Base-by-base conservation (phyloP, 2,329 filamentous ascomycete species). In the Pestalotiopsis sp. region DNA sequence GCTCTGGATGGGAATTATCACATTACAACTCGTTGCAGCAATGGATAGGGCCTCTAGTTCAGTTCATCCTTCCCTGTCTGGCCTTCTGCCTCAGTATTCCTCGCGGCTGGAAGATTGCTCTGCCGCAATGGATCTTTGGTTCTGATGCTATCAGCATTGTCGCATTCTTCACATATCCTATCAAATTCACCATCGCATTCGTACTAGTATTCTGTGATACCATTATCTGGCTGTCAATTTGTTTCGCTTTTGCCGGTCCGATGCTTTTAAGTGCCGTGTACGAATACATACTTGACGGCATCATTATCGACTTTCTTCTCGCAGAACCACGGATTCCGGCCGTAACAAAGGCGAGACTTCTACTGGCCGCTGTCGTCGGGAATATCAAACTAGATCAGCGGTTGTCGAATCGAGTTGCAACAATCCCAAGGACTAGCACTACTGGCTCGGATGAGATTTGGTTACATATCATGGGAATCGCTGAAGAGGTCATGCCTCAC, bases 91-190 rank as follows among this genome's bases (percentile, higher is more conserved):
- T 79, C 41, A 79, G 77, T 40, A 75, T 81, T 12, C 80, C 79
- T 23, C 73, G 79, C 17, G 74, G 75, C 25, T 71, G 73, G 11
- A 76, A 78, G 61, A 68, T 80, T n/a, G 71, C 72, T 2, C 74
- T 80, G 25, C 74, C 76, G 2, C 71, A 82, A 63, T 78, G 82
- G 70, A 83, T 86, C 3, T 82, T 93, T 65, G 90, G 91, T 78
- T 85, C 87, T 0, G 89, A 91, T 73, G 85, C 90, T 0, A 86
- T 87, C 66, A 92, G 75, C 4, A 62, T 78, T 3, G 70, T 77
- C 17, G 76, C 77, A 38, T 66, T 78, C 4, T 62, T 70, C 40
- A 72, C 72, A 20, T 78, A 77, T 58, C 74, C 72, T 72, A 36
- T 75, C 23, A 71, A 75, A 2, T 72, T 78, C 23, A 61, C 74